Base-by-base conservation (phyloP, 345 rosid genomes). In the Eucalyptus sp. region DNA sequence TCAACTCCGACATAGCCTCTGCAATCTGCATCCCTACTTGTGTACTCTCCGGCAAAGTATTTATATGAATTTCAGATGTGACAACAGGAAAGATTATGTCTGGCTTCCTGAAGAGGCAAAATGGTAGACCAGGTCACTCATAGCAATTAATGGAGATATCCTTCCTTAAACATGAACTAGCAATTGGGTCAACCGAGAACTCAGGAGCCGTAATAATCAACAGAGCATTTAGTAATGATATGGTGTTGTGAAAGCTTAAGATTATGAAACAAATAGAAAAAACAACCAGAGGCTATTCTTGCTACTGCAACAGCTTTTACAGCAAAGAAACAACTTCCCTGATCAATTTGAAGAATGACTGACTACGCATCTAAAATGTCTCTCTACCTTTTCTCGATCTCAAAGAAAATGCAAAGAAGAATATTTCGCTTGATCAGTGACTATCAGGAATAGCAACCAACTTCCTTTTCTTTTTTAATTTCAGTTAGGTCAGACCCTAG, bases 61-160 rank as follows among this genome's bases (percentile, higher is more conserved):
- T 51, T 43, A 10, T 43, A 48, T 81, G 91, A 46, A 64, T 80
- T 4, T 81, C 90, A 4, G 86, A 64, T 12, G 48, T 6, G 1
- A 17, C 84, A 41, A 91, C 93, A 5, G 93, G 95, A 86, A 94
- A 94, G 88, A 92, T 90, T 31, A 94, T 90, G 18, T 87, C 91
- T 2, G 94, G 94, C 58, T 85, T 86, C 94, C 96, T 93, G 89
- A 62, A 90, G 29, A 66, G 84, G 48, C 48, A 76, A 76, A 76
- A 41, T 37, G 29, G 5, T 41, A 41, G 22, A 76, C 48, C 84
- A 20, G 48, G 84, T 76, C 48, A 76, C 48, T 8, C 29, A 12
- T 33, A 11, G 56, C 25, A 27, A 44, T 20, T 84, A 50, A 79
- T 50, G 44, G 31, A n/a, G 76, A 24, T 12, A 33, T 49, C 22